Base-by-base conservation (phyloP, 495 filamentous ascomycete species). In the Bryoglossum gracile region DNA sequence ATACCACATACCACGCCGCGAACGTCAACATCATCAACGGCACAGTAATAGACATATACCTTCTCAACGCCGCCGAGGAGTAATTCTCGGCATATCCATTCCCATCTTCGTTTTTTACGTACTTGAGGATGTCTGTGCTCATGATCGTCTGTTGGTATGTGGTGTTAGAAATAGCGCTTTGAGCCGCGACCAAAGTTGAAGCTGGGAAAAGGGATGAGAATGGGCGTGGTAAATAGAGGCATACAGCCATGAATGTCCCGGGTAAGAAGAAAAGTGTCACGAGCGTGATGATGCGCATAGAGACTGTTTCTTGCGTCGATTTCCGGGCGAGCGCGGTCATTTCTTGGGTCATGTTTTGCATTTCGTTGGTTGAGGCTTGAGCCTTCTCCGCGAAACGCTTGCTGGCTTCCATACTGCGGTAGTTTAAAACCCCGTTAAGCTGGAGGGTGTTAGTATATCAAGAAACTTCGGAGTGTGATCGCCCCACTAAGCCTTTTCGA, bases 281-380 rank as follows among this genome's bases (percentile, higher is more conserved):
- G 9, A 69, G 52, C 0, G 67, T 68, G 36, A 69, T 69, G 44
- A 65, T 52, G 23, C 64, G 61, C 65, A 69, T 70, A n/a, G 66
- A 68, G 2, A 65, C 54, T 0, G 67, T 68, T 48, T 70, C 65
- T 19, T 56, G 55, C 46, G 67, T 65, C 6, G 67, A 67, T 47
- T 67, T 60, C 14, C 53, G 25, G 18, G 65, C 65, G 34, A 70
- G 62, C 4, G 54, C 47, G 45, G 61, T 56, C 66, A 69, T 69
- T 6, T 13, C 41, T 32, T 37, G 34, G 0, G 65, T 68, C 53
- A 68, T 58, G 1, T 14, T 18, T 41, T 65, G 57, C 63, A 66
- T 69, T 11, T 59, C 48, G 21, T 53, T 54, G 2, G 65, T 50
- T 2, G 63, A 62, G 30, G 18, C 32, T 26, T 67, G 52, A 0